Evolutionary conservation across 2,329 filamentous ascomycete genomes (phyloP), one percentile per base, ranked within the genome.

Genomic region (Geosmithia flava): DNA sequence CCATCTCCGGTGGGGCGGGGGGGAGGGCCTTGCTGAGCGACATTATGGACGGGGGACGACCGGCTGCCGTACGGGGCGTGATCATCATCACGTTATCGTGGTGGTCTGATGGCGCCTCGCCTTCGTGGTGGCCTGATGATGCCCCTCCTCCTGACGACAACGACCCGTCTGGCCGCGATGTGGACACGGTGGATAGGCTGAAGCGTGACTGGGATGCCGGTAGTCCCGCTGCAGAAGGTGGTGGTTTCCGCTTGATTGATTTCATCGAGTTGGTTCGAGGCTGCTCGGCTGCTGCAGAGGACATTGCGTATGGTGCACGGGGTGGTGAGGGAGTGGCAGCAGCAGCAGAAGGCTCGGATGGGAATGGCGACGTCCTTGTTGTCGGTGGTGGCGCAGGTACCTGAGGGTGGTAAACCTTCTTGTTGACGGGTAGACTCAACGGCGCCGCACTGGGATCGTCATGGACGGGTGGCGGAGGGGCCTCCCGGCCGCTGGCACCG

Each of bases 401-500:
- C 33, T 11, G 33, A 3, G 33, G 33, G 11, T 3, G 33, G 6
- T 37, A 11, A 37, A 37, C 33, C 33, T 11, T 37, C 6, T 13
- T 19, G 44, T 37, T 17, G 15, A 42, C 20, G 3, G 17, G 17
- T 19, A 42, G 20, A 19, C 33, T 37, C 33, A 37, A 11, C 33
- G 33, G 33, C 33, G 33, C 6, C 11, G 33, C 33, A 6, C 3
- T 11, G 10, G 15, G 33, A 37, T 78, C 76, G 58, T 87, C 82
- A 57, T 70, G 74, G 39, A 87, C 74, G 3, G 83, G 80, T 43
- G 74, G 72, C 33, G 85, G 74, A 49, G 87, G 70, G 37, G 76
- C 69, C 42, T 74, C 73, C 53, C 85, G 77, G 27, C 85, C 85
- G 59, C 81, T 87, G 39, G 80, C 79, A 17, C 85, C 85, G 56